Evolutionary conservation across 129 eudicot genomes (phyloP), one percentile per base, ranked within the genome.

Genomic region (carrot (Daucus carota)): DNA sequence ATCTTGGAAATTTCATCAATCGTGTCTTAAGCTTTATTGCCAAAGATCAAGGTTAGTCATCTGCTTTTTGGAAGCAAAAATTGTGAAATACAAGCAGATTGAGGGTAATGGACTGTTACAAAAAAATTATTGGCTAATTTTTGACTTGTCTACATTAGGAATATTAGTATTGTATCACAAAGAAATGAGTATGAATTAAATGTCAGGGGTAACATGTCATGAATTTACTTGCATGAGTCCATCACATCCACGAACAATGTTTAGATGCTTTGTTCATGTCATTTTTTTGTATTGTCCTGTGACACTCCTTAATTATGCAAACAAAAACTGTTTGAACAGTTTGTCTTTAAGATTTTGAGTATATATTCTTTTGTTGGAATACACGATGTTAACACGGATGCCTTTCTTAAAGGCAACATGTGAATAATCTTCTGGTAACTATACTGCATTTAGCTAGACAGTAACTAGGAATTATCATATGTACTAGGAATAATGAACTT

Each of bases 11-110:
- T 82, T 95, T 95, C 82, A 78, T 95, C 70, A 91, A 95, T 74
- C 88, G 99, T 20, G 97, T 95, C 44, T 84, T 95, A 89, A 95
- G 96, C 83, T 95, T 95, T 81, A 88, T 95, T 34, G 97, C 94
- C 54, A 95, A 95, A 81, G 96, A 89, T 74, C 86, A 93, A 80
- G 97, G 99, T 91, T 45, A 43, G 80, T 83, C 77, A 71, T 48
- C 70, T 63, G 22, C 34, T 63, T 31, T 63, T 10, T 63, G 40
- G 38, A 7, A 12, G 38, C 70, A 29, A 63, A 63, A 63, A 63
- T 10, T 29, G 38, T 29, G 11, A 63, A 28, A 29, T 62, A 29
- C 18, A 63, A 29, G 12, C 8, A 60, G 28, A 13, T 63, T 28
- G 15, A 63, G 29, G 70, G 15, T 63, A 63, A 63, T 28, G 22